phyloP scores from a whole-genome alignment of 2,329 filamentous ascomycete genomes.

The Monosporascus sp. region DNA sequence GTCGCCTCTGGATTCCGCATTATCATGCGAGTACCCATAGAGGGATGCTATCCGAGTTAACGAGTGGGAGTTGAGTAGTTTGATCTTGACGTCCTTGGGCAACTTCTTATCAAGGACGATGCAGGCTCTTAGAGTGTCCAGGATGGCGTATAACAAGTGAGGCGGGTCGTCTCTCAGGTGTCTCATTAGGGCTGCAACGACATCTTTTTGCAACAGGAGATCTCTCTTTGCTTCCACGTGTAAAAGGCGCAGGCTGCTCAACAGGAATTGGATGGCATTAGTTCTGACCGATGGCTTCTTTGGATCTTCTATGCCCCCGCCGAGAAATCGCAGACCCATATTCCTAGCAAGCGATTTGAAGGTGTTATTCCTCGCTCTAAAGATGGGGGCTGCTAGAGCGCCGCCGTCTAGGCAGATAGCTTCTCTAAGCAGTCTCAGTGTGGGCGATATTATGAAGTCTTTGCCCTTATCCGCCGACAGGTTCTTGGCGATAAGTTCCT shows the following conservation, averaged over 20 bases:
- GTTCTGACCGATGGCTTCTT: slow-evolving; percentile 75
- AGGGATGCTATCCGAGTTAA: slow-evolving; percentile 67
- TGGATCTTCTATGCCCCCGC: slow-evolving; percentile 56
- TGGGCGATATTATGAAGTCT: slow-evolving; percentile 83
- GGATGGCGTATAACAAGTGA: slow-evolving; percentile 66
- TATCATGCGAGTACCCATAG: slow-evolving; percentile 56
- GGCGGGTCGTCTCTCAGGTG: slow-evolving; percentile 73
- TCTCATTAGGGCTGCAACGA: slow-evolving; percentile 67
- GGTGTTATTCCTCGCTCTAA: slow-evolving; percentile 70
- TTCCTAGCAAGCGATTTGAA: slow-evolving; percentile 77
- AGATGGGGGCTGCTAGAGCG: slow-evolving; percentile 68
- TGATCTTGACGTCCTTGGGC: slow-evolving; percentile 66
- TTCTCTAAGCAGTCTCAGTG: slow-evolving; percentile 78
- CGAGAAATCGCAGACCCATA: slow-evolving; percentile 61
- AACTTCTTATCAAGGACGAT: slow-evolving; percentile 73
- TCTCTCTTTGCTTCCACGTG: slow-evolving; percentile 73
- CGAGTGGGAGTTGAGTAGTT: slow-evolving; percentile 68
- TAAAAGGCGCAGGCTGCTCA: slow-evolving; percentile 74
- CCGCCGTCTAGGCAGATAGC: slow-evolving; percentile 84
- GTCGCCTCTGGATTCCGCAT: slow-evolving; percentile 24
- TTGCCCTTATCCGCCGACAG: slow-evolving; percentile 76
- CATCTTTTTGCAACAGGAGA: slow-evolving; percentile 70
- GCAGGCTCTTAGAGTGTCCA: slow-evolving; percentile 63
- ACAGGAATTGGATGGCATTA: slow-evolving; percentile 74
- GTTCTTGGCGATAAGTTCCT: slow-evolving; percentile 74